Base-by-base conservation (phyloP, 176 grass and related monocot genomes). In the Triticum monococcum region DNA sequence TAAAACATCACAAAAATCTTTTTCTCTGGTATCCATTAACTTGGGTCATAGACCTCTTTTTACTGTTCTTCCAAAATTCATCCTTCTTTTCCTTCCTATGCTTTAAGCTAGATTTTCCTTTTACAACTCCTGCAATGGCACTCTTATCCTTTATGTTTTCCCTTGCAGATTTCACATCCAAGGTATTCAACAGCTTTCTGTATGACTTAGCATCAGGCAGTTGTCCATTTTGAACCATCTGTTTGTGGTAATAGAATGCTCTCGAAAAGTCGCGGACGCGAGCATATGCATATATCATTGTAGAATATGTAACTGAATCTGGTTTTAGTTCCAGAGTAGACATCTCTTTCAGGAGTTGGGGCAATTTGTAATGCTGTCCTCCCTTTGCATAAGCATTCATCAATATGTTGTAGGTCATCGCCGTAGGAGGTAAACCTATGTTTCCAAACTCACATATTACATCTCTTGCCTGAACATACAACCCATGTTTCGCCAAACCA, bases 51-150 rank as follows among this genome's bases (percentile, higher is more conserved):
- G 84, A 67, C 20, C 33, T 30, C 17, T 87, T 93, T 64, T 86
- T 94, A 87, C 81, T 94, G 76, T 90, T 95, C 88, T 98, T 98
- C 96, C 93, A 98, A 90, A 98, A 94, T 66, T 94, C 96, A 38
- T 98, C 93, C 83, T 91, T 98, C 82, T 98, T 92, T 35, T 91
- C 91, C 48, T 86, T 92, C 68, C 83, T 90, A n/a, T 79, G 82
- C 59, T 81, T 91, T 64, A 93, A 74, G 54, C 77, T 54, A 85
- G 90, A 93, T 56, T 93, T 98, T 22, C 88, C 90, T 69, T 89
- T 91, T 57, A 95, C 72, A 43, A 98, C 92, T 66, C 91, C 91
- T 66, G 84, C 72, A 71, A 95, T 89, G 40, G 96, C 86, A 90
- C 84, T 95, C 76, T 81, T 91, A 79, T 95, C 88, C 77, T 88